Evolutionary conservation across 768 basidiomycete genomes (phyloP), one percentile per base, ranked within the genome.

Genomic region (Clitopilus hobsonii): DNA sequence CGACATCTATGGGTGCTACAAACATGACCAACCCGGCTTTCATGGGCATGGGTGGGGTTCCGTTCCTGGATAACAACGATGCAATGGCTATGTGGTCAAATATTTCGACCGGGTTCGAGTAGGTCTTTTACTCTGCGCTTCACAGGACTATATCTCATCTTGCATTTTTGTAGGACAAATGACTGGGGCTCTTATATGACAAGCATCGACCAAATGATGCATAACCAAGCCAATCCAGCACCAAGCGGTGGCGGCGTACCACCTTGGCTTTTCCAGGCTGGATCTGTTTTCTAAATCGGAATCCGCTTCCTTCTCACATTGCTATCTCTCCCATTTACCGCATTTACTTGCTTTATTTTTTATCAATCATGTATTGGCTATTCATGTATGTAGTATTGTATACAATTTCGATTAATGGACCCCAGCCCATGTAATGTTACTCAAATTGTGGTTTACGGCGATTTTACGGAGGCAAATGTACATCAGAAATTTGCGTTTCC

Each of bases 51-150:
- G 61, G 64, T 23, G 59, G 67, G 23, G 61, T 65, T 28, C 65
- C 67, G 14, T 53, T 68, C 29, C 67, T 77, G 64, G 78, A 84
- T 58, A 67, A 70, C 32, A 36, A 11, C 53, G 79, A 81, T 54
- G 78, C 78, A 45, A 74, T 85, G 60, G 72, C 74, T 13, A 82
- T 85, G 79, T 88, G 84, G 85, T 81, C 82, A 10, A 74, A 71
- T 51, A 81, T 83, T 22, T 83, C 84, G 13, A 74, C 75, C 11
- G 76, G 78, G 18, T 84, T 84, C 53, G 82, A 83, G 86, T 87
- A 61, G 60, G 83, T 71, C 3, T 32, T 50, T 27, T 54, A 41
- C 47, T 54, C 53, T 38, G 51, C 20, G 11, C 18, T 11, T 23
- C 25, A 1, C 36, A 11, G 29, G 24, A 26, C 8, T 36, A 32